Evolutionary conservation across 306 rosid genomes (phyloP).

Genomic region (Cicer pinnatifidum): DNA sequence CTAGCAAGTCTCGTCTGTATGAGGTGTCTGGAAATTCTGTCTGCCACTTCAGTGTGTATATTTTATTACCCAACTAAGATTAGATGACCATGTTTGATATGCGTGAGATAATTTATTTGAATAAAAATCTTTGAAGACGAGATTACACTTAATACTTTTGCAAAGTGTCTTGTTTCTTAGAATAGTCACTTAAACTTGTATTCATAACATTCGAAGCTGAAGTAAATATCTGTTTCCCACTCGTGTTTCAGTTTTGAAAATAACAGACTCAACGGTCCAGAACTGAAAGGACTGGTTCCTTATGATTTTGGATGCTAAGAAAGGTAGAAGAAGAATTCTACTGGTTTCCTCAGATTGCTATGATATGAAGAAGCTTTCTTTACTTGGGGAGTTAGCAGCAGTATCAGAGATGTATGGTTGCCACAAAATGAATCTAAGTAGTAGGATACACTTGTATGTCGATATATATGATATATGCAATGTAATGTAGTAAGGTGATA

Average conservation of each 20-base stretch:
- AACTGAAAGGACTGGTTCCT: constrained; percentile 82
- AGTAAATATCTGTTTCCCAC: constrained; percentile 15
- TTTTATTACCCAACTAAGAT: not conserved
- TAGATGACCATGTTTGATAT: not conserved
- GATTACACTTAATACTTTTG: not conserved
- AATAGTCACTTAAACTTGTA: not conserved
- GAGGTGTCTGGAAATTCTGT: not conserved
- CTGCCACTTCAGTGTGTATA: too few relatives aligned
- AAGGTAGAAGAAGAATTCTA: not conserved
- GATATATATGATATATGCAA: constrained; percentile 17
- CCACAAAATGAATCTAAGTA: constrained; percentile 27
- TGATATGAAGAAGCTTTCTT: constrained; percentile 23
- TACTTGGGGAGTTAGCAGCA: constrained; percentile 32
- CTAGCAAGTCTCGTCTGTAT: not conserved
- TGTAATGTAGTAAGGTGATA: constrained; percentile 44
- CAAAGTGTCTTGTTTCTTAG: not conserved
- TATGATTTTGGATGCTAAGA: constrained; percentile 88
- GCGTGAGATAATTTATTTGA: not conserved
- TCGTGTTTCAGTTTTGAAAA: constrained; percentile 70
- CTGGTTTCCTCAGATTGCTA: constrained; percentile 22
- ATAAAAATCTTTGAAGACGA: not conserved
- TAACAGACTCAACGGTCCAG: constrained; percentile 80
- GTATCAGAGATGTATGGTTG: constrained; percentile 26
- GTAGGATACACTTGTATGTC: not conserved
- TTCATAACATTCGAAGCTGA: constrained; percentile 29